Evolutionary conservation across 345 rosid genomes (phyloP), one percentile per base, ranked within the genome.

Genomic region (Rhodamnia rubescens): DNA sequence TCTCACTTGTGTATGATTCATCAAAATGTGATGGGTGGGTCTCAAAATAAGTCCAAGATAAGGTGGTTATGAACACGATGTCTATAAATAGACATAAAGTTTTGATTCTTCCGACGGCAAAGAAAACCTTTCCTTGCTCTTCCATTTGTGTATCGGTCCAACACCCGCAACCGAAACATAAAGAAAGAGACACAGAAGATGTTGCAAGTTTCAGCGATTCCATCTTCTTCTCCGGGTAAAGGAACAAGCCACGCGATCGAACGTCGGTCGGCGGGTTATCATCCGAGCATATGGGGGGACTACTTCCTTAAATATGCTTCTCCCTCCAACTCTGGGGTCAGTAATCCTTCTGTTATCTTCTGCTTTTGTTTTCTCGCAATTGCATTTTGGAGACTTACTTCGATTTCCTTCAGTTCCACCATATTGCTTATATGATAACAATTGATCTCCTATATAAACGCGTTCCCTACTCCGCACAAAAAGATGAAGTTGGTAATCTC

Each of bases 261-360:
- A 49, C 64, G 52, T 16, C 29, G 61, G 26, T 56, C 64, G 2
- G 89, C 86, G 5, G 18, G 52, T 74, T 90, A 3, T 74, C 87
- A 82, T 57, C 89, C 90, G 4, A 86, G 22, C 40, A 16, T 89
- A 15, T 86, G 92, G 89, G 88, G 86, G 7, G 84, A 87, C 12
- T 53, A 83, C 21, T 87, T 90, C 82, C 89, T 86, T 18, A 51
- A 29, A 4, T 42, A 22, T 44, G 15, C 59, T 26, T 61, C 85
- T 26, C n/a, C 85, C 14, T 50, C 49, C 21, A 1, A 22, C 15
- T 36, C 80, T 4, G 7, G 21, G 54, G 61, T 84, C 11, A 10
- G 50, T 11, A 9, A 54, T 78, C 15, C 16, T 4, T 5, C 64
- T 32, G 56, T 6, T 40, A 42, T 16, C 20, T 53, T 50, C 4